Percentiles rank a stretch among this genome's conserved stretches.
phyloP scores from a whole-genome alignment of 345 rosid genomes.

The Gossypium raimondii region DNA sequence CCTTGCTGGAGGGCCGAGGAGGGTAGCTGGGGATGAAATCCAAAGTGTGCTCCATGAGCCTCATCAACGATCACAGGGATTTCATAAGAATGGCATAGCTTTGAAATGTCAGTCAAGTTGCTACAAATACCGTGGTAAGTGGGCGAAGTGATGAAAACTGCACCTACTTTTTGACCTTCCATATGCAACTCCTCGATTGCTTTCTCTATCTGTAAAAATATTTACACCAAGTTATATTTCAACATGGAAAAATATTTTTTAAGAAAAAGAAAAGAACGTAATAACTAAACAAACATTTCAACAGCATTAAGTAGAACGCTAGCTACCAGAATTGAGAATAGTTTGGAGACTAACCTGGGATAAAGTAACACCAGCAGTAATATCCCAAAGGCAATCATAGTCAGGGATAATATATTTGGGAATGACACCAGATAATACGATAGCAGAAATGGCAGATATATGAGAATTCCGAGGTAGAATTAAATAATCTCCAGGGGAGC shows the following conservation, averaged over 20 bases:
- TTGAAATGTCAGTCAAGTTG: constrained; percentile 39
- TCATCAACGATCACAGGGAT: constrained; percentile 56
- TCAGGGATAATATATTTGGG: constrained; percentile 55
- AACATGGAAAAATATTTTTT: not conserved
- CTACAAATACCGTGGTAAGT: constrained; percentile 68
- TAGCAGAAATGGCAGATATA: constrained; percentile 46
- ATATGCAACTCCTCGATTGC: constrained; percentile 43
- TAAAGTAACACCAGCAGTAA: constrained; percentile 39
- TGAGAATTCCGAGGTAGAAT: constrained; percentile 62
- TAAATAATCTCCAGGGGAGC: constrained; percentile 50
- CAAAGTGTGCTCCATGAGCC: constrained; percentile 62
- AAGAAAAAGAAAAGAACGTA: not conserved
- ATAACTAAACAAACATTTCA: not conserved
- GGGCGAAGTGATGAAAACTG: constrained; percentile 59
- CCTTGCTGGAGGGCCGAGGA: constrained; percentile 44
- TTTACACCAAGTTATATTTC: not conserved
- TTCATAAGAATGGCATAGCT: constrained; percentile 41
- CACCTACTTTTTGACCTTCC: constrained; percentile 46
- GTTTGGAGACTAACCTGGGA: constrained; percentile 32
- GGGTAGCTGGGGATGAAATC: constrained; percentile 40
- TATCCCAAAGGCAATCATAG: constrained; percentile 45
- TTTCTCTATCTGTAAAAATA: constrained; percentile 37
- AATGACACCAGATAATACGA: constrained; percentile 51
- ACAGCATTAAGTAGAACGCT: not conserved
- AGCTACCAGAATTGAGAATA: not conserved